phyloP scores from a whole-genome alignment of 2,329 filamentous ascomycete genomes.

The Penicillium sp. region DNA sequence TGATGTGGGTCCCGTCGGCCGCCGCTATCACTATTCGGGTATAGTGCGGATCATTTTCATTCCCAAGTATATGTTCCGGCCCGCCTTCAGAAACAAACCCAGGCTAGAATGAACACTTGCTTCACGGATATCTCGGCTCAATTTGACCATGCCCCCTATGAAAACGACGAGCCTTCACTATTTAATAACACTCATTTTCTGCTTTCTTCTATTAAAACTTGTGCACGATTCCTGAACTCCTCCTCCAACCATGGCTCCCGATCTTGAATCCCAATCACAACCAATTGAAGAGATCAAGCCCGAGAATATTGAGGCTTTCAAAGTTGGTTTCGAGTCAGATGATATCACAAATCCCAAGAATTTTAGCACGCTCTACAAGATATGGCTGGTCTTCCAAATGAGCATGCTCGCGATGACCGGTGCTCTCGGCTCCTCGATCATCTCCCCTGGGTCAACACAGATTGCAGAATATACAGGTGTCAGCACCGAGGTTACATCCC shows the following conservation, averaged over 20 bases:
- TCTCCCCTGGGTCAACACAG: constrained; percentile 47
- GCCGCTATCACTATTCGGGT: neutral
- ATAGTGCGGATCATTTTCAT: neutral
- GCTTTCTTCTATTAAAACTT: neutral
- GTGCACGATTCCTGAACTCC: neutral
- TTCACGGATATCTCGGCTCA: neutral
- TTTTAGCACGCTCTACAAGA: constrained; percentile 47
- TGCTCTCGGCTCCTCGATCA: constrained; percentile 53
- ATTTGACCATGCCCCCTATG: too few species aligned
- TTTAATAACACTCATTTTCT: too few species aligned
- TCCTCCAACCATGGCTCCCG: neutral
- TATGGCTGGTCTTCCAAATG: constrained; percentile 51
- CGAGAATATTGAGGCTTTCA: constrained; percentile 1
- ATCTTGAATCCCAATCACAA: neutral
- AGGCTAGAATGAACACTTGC: neutral
- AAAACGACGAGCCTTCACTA: too few species aligned
- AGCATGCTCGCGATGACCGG: constrained; percentile 54
- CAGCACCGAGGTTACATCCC: constrained; percentile 40
- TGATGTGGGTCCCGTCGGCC: neutral
- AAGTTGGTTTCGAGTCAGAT: constrained; percentile 13
- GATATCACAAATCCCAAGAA: constrained; percentile 48
- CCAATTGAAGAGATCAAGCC: neutral
- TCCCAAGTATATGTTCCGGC: neutral
- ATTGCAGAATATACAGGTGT: constrained; percentile 48
- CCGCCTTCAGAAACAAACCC: too few species aligned